Percentiles rank a stretch among this genome's conserved stretches.
These are phyloP conservation scores for Ustilaginoidea virens DNA, from an alignment of 2,329 filamentous ascomycete species.

Conservation along the genomic window DNA sequence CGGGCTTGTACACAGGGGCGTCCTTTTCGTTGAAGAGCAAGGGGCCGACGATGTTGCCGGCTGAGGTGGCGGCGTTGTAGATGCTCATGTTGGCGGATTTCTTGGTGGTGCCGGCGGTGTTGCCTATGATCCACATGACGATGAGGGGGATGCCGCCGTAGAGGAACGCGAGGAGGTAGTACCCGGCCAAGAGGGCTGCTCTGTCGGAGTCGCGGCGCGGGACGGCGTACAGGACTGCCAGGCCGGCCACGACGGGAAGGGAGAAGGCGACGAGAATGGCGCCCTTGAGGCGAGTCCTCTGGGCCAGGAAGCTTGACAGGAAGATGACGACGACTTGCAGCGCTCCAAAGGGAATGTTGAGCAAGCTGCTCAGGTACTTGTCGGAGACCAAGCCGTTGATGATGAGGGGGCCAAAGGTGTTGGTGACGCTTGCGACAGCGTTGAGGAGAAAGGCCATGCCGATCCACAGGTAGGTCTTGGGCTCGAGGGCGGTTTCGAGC, in stretches of 20 bases:
- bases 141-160: constrained; percentile 52
- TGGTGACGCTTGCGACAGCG: constrained; percentile 46
- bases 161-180: constrained; percentile 51
- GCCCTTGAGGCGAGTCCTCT: constrained; percentile 41
- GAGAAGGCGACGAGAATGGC: constrained; percentile 36
- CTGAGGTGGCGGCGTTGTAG: constrained; percentile 45
- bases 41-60: constrained; percentile 53
- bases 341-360: constrained; percentile 53
- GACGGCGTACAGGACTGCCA: constrained; percentile 38
- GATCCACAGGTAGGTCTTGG: constrained; percentile 44
- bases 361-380: constrained; percentile 38
- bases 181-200: constrained; percentile 36
- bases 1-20: constrained; percentile 41
- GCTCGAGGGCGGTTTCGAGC: constrained; percentile 30
- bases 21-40: constrained; percentile 43
- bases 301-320: constrained; percentile 39
- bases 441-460: constrained; percentile 46
- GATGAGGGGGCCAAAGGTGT: constrained; percentile 50
- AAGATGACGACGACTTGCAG: constrained; percentile 46
- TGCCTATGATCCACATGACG: constrained; percentile 53
- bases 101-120: constrained; percentile 53
- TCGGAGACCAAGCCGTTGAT: constrained; percentile 44
- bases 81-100: constrained; percentile 48
- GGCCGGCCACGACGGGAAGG: constrained; percentile 43
- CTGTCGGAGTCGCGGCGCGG: constrained; percentile 23